Base-by-base conservation (phyloP, 1,284 basidiomycete genomes). In the Trametes polyzona region DNA sequence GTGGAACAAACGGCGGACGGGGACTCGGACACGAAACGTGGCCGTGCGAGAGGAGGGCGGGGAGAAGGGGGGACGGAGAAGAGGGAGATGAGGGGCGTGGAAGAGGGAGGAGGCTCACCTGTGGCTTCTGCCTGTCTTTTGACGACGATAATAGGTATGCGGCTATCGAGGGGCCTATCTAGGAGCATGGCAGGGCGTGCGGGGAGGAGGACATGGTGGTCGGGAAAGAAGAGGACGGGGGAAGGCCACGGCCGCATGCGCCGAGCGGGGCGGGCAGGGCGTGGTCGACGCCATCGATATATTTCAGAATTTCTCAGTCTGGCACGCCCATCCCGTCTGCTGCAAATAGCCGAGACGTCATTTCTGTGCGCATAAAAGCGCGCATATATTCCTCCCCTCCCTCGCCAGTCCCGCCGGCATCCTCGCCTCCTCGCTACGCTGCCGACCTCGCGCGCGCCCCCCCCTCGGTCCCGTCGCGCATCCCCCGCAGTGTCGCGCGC, bases 291-390 rank as follows among this genome's bases (percentile, higher is more conserved):
- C 41, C 21, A 42, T 41, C 16, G 29, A 43, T 35, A 7, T 14
- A 30, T 29, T n/a, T 4, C 41, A 27, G 24, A 49, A 11, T n/a
- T 24, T 12, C 24, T 10, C 33, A 27, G 11, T 17, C 26, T 43
- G 52, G 29, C 52, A 32, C 32, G 16, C 26, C 23, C 30, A 36
- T 24, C 27, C 32, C 36, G 17, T 4, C 47, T 19, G 29, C 35
- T 24, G 23, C 29, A 57, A 48, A 47, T 52, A 57, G 55, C 55
- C 55, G 55, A 52, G 19, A 52, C 49, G 49, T 57, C 55, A 52
- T 52, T 27, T 57, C 27, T 27, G 26, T 41, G 47, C 41, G 23
- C 24, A 48, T 42, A 19, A 17, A 39, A 11, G 36, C 36, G 16
- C 24, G 17, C 29, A n/a, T 14, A 27, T 3, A 41, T 51, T 27